phyloP scores from a whole-genome alignment of 192 early-diverging fungal genomes.

The Pilobolus umbonatus region DNA sequence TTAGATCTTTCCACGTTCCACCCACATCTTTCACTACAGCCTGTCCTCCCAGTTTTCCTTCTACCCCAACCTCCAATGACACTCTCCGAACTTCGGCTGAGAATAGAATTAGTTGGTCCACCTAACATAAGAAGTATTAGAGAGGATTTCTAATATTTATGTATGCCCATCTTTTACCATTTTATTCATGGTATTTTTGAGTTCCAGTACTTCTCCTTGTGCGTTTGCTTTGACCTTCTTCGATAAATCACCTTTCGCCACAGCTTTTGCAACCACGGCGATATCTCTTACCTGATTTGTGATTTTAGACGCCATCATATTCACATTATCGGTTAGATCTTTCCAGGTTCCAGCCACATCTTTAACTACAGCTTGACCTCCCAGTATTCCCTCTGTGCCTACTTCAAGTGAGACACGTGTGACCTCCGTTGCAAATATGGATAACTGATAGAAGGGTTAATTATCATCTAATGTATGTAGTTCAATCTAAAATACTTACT shows the following conservation, averaged over 20 bases:
- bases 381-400: constrained; percentile 54
- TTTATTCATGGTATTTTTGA: constrained; percentile 60
- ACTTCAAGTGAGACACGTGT: constrained; percentile 53
- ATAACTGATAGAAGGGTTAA: constrained; percentile 12
- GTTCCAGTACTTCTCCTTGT: constrained; percentile 54
- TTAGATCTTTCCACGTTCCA: constrained; percentile 50
- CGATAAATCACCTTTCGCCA: constrained; percentile 49
- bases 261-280: constrained; percentile 50
- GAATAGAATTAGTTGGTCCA: constrained; percentile 48
- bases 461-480: background rate
- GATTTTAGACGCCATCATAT: constrained; percentile 55
- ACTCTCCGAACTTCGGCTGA: constrained; percentile 52
- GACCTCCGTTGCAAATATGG: constrained; percentile 54
- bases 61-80: constrained; percentile 49
- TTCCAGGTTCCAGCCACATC: constrained; percentile 53
- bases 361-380: constrained; percentile 51
- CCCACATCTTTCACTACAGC: constrained; percentile 45
- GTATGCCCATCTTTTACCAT: constrained; percentile 33
- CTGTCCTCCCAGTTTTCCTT: constrained; percentile 41
- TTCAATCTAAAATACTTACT: constrained; percentile 12
- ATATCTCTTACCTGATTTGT: constrained; percentile 58
- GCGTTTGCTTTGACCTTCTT: constrained; percentile 52
- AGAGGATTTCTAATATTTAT: background rate
- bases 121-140: constrained; percentile 29
- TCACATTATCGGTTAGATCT: constrained; percentile 56